These are phyloP conservation scores for Delphinella strobiligena DNA, from an alignment of 2,329 filamentous ascomycete genomes.

Conservation along the genomic window DNA sequence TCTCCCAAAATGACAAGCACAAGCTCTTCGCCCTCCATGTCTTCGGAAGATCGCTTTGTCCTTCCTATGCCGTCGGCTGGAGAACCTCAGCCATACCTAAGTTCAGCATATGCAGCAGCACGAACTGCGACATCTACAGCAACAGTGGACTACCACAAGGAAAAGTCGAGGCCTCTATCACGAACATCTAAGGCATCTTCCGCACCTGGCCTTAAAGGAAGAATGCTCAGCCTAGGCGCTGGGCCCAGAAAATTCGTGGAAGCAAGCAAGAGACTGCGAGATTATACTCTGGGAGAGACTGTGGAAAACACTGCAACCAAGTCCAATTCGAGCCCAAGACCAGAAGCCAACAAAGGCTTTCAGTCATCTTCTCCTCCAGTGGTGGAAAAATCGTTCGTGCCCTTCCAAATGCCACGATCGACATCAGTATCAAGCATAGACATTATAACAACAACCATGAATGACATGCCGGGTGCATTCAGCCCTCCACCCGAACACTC, in stretches of 20 bases:
- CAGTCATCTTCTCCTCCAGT: no score
- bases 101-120: slow-evolving; percentile 17
- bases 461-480: neutral
- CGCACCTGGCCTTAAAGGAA: slow-evolving; percentile 1
- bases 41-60: slow-evolving; percentile 17
- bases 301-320: no score
- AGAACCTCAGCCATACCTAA: slow-evolving; percentile 21
- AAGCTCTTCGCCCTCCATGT: slow-evolving; percentile 3
- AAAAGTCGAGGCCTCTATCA: slow-evolving; percentile 17
- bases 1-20: slow-evolving; percentile 6
- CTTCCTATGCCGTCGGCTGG: slow-evolving; percentile 23
- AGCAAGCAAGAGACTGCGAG: slow-evolving; percentile 7
- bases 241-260: slow-evolving; percentile 9
- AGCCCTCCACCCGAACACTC: neutral
- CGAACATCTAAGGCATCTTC: slow-evolving; percentile 7
- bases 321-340: no score
- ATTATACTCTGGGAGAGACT: neutral
- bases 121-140: slow-evolving; percentile 18
- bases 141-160: slow-evolving; percentile 19
- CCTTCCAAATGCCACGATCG: no score
- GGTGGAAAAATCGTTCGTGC: no score
- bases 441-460: neutral
- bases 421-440: no score
- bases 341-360: no score
- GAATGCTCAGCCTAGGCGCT: slow-evolving; percentile 8